phyloP scores from a whole-genome alignment of 495 filamentous ascomycete species.

The Xylaria palmicola region DNA sequence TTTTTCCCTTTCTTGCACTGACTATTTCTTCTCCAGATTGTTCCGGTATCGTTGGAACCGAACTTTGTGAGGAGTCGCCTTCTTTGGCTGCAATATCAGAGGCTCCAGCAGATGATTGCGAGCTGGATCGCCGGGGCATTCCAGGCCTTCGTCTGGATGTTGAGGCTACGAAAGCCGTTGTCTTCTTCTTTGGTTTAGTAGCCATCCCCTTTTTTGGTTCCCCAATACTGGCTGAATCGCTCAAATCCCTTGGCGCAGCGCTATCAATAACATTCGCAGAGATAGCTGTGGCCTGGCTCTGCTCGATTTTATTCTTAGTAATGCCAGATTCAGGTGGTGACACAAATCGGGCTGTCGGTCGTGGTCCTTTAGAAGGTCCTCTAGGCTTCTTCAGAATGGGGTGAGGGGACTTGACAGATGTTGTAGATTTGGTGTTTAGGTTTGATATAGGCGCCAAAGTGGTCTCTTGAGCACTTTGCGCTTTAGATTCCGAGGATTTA shows the following conservation, averaged over 20 bases:
- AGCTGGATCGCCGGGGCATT: conserved; percentile 40
- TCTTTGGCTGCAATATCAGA: conserved; percentile 28
- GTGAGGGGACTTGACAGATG: conserved; percentile 35
- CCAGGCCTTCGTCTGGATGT: conserved; percentile 38
- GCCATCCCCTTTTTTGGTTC: conserved; percentile 24
- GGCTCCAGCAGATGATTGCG: conserved; percentile 37
- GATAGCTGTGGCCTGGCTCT: conserved; percentile 22
- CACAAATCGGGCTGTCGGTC: conserved; percentile 53
- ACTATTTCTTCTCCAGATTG: conserved; percentile 10
- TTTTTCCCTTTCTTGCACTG: conserved; percentile 1
- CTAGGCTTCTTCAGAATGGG: conserved; percentile 55
- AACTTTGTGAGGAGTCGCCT: conserved; percentile 19
- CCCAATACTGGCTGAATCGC: conserved; percentile 26
- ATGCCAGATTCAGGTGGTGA: conserved; percentile 46
- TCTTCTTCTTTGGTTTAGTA: conserved; percentile 32
- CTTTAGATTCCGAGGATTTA: conserved; percentile 19
- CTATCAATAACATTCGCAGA: conserved; percentile 29
- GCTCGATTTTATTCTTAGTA: conserved; percentile 27
- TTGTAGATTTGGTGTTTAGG: conserved; percentile 17
- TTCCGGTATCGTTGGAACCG: conserved; percentile 17
- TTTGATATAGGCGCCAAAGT: conserved; percentile 16
- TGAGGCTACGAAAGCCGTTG: conserved; percentile 31
- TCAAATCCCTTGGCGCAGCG: conserved; percentile 9
- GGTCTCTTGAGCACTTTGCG: conserved; percentile 11
- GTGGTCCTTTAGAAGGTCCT: conserved; percentile 50